Percentiles rank a stretch among this genome's conserved stretches.
These are phyloP conservation scores for Scheffersomyces spartinae DNA, from an alignment of 805 yeast species.

Conservation along the genomic window DNA sequence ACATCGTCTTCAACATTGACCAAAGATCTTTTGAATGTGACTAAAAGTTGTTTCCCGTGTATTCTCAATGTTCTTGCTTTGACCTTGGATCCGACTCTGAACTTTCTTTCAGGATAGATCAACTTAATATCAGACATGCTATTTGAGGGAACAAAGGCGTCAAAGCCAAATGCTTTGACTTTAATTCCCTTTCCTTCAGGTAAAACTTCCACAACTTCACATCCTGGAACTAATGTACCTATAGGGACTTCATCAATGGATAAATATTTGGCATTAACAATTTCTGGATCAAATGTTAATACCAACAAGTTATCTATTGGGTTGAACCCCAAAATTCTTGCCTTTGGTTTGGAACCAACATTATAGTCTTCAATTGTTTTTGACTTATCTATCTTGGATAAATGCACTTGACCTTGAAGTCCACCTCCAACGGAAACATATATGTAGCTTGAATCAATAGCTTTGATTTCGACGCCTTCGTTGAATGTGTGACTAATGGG, in stretches of 20 bases:
- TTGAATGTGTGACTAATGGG: slow-evolving; percentile 69
- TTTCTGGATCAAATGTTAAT: slow-evolving; percentile 57
- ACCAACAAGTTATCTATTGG: slow-evolving; percentile 53
- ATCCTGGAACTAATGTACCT: slow-evolving; percentile 52
- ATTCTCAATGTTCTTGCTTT: slow-evolving; percentile 59
- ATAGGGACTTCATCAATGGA: slow-evolving; percentile 61
- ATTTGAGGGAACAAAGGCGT: slow-evolving; percentile 58
- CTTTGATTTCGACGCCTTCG: slow-evolving; percentile 45
- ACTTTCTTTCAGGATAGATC: slow-evolving; percentile 85
- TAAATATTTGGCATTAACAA: slow-evolving; percentile 54
- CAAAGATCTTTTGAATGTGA: slow-evolving; percentile 77
- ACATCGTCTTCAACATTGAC: slow-evolving; percentile 53
- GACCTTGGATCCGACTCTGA: slow-evolving; percentile 73
- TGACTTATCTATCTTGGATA: slow-evolving; percentile 51
- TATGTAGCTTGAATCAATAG: slow-evolving; percentile 45
- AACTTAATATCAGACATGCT: slow-evolving; percentile 81
- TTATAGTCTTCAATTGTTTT: slow-evolving; percentile 37
- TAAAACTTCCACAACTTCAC: slow-evolving; percentile 42
- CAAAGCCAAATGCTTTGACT: slow-evolving; percentile 56
- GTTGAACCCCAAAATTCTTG: slow-evolving; percentile 68
- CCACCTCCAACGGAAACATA: slow-evolving; percentile 46
- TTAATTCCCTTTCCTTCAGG: slow-evolving; percentile 53
- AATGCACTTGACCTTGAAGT: slow-evolving; percentile 62
- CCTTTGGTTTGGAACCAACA: slow-evolving; percentile 56
- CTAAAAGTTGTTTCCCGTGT: slow-evolving; percentile 36